Evolutionary conservation across 2,329 filamentous ascomycete genomes (phyloP).

Genomic region (Sclerotiophoma versabilis): DNA sequence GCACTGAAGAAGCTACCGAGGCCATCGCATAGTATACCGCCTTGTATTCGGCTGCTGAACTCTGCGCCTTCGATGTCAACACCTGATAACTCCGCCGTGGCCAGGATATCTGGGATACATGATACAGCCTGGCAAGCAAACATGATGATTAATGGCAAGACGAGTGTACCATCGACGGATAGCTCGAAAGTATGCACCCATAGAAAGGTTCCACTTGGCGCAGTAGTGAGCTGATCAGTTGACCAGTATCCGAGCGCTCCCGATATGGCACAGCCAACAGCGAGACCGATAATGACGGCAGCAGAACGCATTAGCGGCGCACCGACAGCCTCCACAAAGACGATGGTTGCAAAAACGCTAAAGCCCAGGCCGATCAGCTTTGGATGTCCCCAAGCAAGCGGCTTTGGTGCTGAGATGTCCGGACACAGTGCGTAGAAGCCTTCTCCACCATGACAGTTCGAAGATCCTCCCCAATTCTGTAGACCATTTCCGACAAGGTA

Average conservation of each 20-base stretch:
- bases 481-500: conserved; percentile 37
- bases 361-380: conserved; percentile 40
- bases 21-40: conserved; percentile 39
- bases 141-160: conserved; percentile 39
- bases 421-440: conserved; percentile 39
- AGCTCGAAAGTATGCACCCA: conserved; percentile 40
- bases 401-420: conserved; percentile 26
- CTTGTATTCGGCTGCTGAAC: conserved; percentile 38
- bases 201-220: conserved; percentile 34
- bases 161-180: conserved; percentile 37
- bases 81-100: conserved; percentile 35
- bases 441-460: conserved; percentile 36
- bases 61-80: conserved; percentile 38
- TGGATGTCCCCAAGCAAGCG: conserved; percentile 43
- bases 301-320: conserved; percentile 40
- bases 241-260: conserved; percentile 39
- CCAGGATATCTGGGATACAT: conserved; percentile 49
- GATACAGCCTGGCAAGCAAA: conserved; percentile 38
- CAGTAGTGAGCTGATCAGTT: conserved; percentile 23
- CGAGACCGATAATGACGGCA: conserved; percentile 36
- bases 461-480: conserved; percentile 40
- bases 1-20: conserved; percentile 38
- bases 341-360: conserved; percentile 37
- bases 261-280: conserved; percentile 38
- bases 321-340: conserved; percentile 36